A percentile compares a stretch with the other conserved stretches of the same genome.
These are phyloP conservation scores for Ophiocordyceps polyrhachis-furcata DNA, from an alignment of 2,329 filamentous ascomycete genomes.

Conservation along the genomic window DNA sequence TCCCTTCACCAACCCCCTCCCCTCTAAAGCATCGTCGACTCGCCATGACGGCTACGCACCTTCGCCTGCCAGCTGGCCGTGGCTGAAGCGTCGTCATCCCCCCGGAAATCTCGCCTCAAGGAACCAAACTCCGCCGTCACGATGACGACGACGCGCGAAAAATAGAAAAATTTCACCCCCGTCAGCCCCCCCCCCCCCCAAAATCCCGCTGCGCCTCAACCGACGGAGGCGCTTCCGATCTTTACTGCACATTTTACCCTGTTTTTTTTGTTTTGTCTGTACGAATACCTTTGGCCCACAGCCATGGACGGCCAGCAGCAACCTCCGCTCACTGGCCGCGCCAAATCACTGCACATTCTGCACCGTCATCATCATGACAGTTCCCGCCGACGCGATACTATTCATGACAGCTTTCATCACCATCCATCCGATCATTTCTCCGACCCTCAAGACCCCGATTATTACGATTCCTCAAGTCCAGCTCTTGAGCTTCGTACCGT, in stretches of 20 bases:
- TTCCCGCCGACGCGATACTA: neutral
- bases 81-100: neutral
- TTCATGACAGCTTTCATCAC: neutral
- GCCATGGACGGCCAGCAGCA: neutral
- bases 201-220: neutral
- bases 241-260: neutral
- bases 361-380: neutral
- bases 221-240: neutral
- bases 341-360: neutral
- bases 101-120: neutral
- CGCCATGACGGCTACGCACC: neutral
- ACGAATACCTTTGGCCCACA: neutral
- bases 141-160: neutral
- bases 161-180: neutral
- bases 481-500: neutral
- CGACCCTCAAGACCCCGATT: neutral
- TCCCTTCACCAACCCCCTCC: neutral
- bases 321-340: neutral
- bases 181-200: neutral
- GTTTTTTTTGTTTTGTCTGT: neutral
- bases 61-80: neutral
- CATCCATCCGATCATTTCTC: neutral
- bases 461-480: neutral
- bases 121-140: neutral
- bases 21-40: neutral